Evolutionary conservation across 148 eudicot genomes (phyloP).

Genomic region (Cornus suecica): DNA sequence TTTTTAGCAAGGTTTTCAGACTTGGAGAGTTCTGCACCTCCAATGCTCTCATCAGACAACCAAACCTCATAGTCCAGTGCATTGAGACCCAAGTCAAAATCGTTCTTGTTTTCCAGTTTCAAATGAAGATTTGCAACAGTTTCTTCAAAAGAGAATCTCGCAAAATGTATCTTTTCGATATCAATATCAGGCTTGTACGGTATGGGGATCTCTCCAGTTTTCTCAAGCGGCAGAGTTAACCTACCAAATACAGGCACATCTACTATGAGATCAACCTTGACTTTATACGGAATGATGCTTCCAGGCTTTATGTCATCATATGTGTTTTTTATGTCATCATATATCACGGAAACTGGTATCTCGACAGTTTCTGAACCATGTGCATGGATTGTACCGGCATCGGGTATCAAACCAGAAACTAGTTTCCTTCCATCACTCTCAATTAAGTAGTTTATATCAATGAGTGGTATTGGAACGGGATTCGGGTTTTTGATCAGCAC

Average conservation of each 20-base stretch:
- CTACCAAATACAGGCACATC: slow-evolving; percentile 91
- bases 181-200: slow-evolving; percentile 95
- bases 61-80: slow-evolving; percentile 83
- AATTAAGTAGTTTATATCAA: slow-evolving; percentile 82
- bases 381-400: slow-evolving; percentile 90
- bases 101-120: slow-evolving; percentile 87
- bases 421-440: slow-evolving; percentile 94
- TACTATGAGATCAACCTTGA: slow-evolving; percentile 81
- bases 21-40: slow-evolving; percentile 69
- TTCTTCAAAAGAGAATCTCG: slow-evolving; percentile 85
- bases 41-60: slow-evolving; percentile 71
- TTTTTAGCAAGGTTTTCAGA: slow-evolving; percentile 56
- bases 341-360: slow-evolving; percentile 72
- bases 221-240: slow-evolving; percentile 88
- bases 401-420: slow-evolving; percentile 88
- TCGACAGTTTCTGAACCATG: slow-evolving; percentile 93
- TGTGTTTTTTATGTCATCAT: slow-evolving; percentile 80
- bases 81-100: slow-evolving; percentile 81
- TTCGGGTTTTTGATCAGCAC: slow-evolving; percentile 88
- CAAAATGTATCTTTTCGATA: slow-evolving; percentile 77
- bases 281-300: slow-evolving; percentile 75
- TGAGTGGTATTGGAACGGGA: slow-evolving; percentile 89
- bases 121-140: slow-evolving; percentile 76
- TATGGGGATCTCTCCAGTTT: slow-evolving; percentile 84
- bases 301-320: slow-evolving; percentile 78